phyloP scores from a whole-genome alignment of 2,329 filamentous ascomycete species.

The Ceratocystiopsis brevicomis region DNA sequence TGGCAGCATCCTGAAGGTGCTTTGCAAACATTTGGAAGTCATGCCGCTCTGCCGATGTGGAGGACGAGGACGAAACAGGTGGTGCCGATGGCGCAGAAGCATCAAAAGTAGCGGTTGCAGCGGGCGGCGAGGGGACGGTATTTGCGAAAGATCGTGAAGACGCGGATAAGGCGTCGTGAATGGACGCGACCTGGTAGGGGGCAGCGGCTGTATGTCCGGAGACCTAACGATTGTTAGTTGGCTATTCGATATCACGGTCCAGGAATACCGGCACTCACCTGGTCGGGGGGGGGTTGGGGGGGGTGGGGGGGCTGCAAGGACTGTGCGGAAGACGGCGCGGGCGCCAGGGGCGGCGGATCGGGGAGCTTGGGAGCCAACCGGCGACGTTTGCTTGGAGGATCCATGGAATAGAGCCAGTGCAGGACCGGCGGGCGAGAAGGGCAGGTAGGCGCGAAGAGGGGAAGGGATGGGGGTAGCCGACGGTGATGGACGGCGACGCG shows the following conservation, averaged over 20 bases:
- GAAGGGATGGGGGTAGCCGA: too few species aligned
- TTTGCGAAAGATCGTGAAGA: too few species aligned
- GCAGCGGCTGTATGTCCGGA: too few species aligned
- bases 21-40: conserved; percentile 49
- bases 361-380: conserved; percentile 14
- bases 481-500: too few species aligned
- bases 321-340: conserved; percentile 5
- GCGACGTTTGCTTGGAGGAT: conserved; percentile 14
- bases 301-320: conserved; percentile 8
- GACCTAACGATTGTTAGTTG: too few species aligned
- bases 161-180: too few species aligned
- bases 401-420: conserved; percentile 6
- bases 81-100: too few species aligned
- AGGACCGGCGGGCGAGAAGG: background rate
- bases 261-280: too few species aligned
- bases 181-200: too few species aligned
- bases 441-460: background rate
- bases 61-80: conserved; percentile 5
- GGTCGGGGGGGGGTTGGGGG: conserved; percentile 4
- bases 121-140: too few species aligned
- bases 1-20: conserved; percentile 49
- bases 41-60: conserved; percentile 24
- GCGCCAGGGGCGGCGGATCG: conserved; percentile 8
- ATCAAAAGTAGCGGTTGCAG: too few species aligned
- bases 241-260: too few species aligned